Evolutionary conservation across 352 stramenopile species (phyloP).

Genomic region (Pythium pyrilobum): DNA sequence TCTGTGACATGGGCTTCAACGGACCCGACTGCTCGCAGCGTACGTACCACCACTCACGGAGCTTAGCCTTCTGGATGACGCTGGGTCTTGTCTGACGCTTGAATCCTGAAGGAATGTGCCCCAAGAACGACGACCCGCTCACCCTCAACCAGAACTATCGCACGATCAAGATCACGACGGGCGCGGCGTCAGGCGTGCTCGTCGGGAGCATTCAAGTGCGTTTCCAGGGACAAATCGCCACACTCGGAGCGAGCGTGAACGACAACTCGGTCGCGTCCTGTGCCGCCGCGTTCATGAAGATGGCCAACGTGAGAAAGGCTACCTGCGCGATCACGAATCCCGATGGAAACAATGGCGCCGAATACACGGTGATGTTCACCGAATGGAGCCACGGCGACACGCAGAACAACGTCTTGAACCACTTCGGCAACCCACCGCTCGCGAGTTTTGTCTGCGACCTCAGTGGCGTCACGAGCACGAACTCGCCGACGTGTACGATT

Average conservation of each 20-base stretch:
- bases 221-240: conserved; percentile 47
- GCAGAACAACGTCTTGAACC: conserved; percentile 82
- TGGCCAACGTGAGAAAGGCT: conserved; percentile 34
- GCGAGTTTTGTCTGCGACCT: conserved; percentile 76
- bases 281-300: conserved; percentile 31
- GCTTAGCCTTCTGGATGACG: too few species aligned
- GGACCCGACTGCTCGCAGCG: conserved; percentile 80
- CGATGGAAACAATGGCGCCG: conserved; percentile 39
- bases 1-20: conserved; percentile 80
- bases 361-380: conserved; percentile 66
- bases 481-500: conserved; percentile 55
- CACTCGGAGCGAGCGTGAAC: conserved; percentile 29
- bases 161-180: conserved; percentile 50
- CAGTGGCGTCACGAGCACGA: conserved; percentile 36
- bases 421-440: conserved; percentile 71
- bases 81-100: too few species aligned
- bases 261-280: conserved; percentile 32
- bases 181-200: conserved; percentile 24
- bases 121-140: conserved; percentile 84
- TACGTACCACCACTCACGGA: too few species aligned
- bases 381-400: conserved; percentile 48
- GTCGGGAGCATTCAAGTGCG: conserved; percentile 30
- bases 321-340: conserved; percentile 32
- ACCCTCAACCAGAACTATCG: conserved; percentile 63
- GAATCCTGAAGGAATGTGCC: conserved; percentile 54